Evolutionary conservation across 805 yeast species (phyloP).

Genomic region (Dipodascopsis uninucleata): DNA sequence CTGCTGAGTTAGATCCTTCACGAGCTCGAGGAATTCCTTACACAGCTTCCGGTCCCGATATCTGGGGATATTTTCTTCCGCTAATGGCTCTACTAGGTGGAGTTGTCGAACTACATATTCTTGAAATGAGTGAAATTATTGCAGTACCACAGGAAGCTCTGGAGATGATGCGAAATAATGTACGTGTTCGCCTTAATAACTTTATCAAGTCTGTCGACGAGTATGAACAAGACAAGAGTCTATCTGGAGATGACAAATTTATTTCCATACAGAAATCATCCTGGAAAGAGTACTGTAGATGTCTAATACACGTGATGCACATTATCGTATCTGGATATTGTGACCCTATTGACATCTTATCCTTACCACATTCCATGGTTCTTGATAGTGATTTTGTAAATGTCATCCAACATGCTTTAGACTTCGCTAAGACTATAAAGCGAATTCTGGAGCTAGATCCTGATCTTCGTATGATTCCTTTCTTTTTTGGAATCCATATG

Average conservation of each 20-base stretch:
- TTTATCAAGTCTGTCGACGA: conserved; percentile 20
- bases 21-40: conserved; percentile 33
- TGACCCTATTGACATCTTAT: conserved; percentile 34
- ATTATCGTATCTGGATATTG: conserved; percentile 32
- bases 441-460: conserved; percentile 33
- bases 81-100: conserved; percentile 37
- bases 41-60: conserved; percentile 35
- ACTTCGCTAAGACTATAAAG: conserved; percentile 30
- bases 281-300: conserved; percentile 26
- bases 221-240: conserved; percentile 3
- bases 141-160: conserved; percentile 20
- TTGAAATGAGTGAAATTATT: conserved; percentile 31
- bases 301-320: conserved; percentile 31
- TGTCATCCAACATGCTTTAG: conserved; percentile 32
- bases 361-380: conserved; percentile 28
- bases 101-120: conserved; percentile 30
- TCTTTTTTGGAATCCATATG: conserved; percentile 35
- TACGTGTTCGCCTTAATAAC: conserved; percentile 20
- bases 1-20: conserved; percentile 35
- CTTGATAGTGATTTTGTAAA: conserved; percentile 29
- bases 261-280: conserved; percentile 6
- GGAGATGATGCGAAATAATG: conserved; percentile 23
- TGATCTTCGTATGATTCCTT: conserved; percentile 33
- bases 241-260: not conserved
- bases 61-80: conserved; percentile 43